phyloP scores from a whole-genome alignment of 2,329 filamentous ascomycete genomes.

The Rutstroemia sydowiana region DNA sequence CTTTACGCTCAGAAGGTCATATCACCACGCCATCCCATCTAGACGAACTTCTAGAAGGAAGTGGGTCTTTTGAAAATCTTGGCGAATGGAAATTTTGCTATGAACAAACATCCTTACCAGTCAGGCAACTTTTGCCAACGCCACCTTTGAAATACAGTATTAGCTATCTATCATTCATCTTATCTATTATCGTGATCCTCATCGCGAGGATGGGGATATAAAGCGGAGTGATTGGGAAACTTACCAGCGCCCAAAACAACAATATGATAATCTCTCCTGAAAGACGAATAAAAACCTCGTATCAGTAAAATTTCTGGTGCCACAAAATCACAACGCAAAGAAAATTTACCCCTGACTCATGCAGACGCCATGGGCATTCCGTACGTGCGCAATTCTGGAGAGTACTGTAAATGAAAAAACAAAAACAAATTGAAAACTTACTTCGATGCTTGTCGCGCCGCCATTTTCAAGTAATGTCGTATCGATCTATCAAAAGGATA shows the following conservation, averaged over 20 bases:
- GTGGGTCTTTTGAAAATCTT: slow-evolving; percentile 3
- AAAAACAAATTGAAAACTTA: slow-evolving; percentile 1
- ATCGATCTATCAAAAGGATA: neutral
- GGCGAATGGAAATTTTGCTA: slow-evolving; percentile 3
- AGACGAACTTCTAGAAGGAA: neutral
- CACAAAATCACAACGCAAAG: neutral
- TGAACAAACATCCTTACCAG: slow-evolving; percentile 42
- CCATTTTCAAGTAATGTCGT: neutral
- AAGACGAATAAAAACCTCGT: neutral
- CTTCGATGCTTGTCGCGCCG: slow-evolving; percentile 3
- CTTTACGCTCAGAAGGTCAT: neutral
- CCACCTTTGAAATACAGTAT: slow-evolving; percentile 43
- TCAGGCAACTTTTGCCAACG: slow-evolving; percentile 69
- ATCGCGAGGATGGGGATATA: neutral
- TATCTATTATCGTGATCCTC: neutral
- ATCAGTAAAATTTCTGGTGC: slow-evolving; percentile 6
- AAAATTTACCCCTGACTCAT: slow-evolving; percentile 9
- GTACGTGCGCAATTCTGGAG: neutral
- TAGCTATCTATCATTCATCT: slow-evolving; percentile 14
- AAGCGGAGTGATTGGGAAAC: slow-evolving; percentile 1
- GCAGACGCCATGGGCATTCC: neutral
- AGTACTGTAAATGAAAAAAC: neutral
- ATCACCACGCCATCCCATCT: neutral
- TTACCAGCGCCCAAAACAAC: slow-evolving; percentile 56
- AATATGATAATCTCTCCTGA: slow-evolving; percentile 57